Evolutionary conservation across 108 stramenopile species (phyloP).

Genomic region (Aurantiochytrium sp.): DNA sequence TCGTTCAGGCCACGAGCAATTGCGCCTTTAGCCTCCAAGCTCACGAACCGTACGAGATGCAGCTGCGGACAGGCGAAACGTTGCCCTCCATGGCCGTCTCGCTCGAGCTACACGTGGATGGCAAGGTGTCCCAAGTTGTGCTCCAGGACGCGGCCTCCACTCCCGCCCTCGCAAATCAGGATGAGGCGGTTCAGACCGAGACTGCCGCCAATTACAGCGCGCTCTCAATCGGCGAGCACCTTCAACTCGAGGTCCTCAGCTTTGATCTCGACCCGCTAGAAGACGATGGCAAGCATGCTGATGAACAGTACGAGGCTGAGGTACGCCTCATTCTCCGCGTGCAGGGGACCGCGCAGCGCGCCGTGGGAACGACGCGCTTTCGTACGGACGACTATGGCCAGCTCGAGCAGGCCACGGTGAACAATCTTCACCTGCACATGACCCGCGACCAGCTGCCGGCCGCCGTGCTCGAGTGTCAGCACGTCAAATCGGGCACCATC

Average conservation of each 20-base stretch:
- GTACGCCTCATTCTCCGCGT: neutral
- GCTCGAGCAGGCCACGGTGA: neutral
- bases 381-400: neutral
- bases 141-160: neutral
- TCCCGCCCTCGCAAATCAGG: neutral
- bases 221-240: neutral
- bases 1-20: constrained; percentile 1
- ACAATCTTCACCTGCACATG: neutral
- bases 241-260: neutral
- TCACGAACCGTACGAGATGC: neutral
- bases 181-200: neutral
- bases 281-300: neutral
- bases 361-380: neutral
- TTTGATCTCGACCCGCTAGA: neutral
- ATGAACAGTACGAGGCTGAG: neutral
- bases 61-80: neutral
- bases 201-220: neutral
- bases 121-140: neutral
- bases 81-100: neutral
- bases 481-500: neutral
- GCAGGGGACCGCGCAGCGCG: neutral
- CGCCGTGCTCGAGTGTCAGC: neutral
- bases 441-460: neutral
- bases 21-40: neutral
- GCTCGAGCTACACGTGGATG: neutral